Percentiles rank a stretch among this genome's conserved stretches.
These are phyloP conservation scores for Taiozyma sp. DNA, from an alignment of 1,139 yeast species.

Conservation along the genomic window DNA sequence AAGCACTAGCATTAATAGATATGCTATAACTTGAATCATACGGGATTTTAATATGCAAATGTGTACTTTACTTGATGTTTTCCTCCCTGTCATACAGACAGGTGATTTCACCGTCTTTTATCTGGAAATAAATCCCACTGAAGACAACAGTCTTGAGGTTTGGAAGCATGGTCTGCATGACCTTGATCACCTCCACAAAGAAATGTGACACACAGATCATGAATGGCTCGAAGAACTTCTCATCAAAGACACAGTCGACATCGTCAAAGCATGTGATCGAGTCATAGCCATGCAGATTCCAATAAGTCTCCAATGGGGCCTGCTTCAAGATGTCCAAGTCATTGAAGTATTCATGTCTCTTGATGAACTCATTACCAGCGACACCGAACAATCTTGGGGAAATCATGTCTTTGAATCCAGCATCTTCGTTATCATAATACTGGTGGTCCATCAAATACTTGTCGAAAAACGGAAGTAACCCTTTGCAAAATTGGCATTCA, in stretches of 20 bases:
- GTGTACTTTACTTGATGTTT: background rate
- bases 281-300: constrained; percentile 41
- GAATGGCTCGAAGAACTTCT: constrained; percentile 26
- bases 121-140: constrained; percentile 1
- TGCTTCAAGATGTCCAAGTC: constrained; percentile 27
- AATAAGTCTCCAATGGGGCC: constrained; percentile 30
- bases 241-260: constrained; percentile 30
- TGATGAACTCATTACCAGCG: constrained; percentile 40
- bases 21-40: background rate
- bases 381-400: constrained; percentile 53
- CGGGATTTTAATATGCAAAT: background rate
- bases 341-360: constrained; percentile 12
- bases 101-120: background rate
- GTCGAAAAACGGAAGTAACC: constrained; percentile 48
- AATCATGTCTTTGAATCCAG: constrained; percentile 53
- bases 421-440: constrained; percentile 41
- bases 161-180: constrained; percentile 2
- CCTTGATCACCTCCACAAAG: constrained; percentile 14
- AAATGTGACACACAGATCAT: constrained; percentile 35
- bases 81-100: constrained; percentile 4
- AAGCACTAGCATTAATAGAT: background rate
- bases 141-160: constrained; percentile 4
- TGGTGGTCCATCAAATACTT: constrained; percentile 58
- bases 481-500: constrained; percentile 49
- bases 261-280: constrained; percentile 31